Evolutionary conservation across 306 rosid species (phyloP), one percentile per base, ranked within the genome.

Genomic region (Gleditsia sinensis): DNA sequence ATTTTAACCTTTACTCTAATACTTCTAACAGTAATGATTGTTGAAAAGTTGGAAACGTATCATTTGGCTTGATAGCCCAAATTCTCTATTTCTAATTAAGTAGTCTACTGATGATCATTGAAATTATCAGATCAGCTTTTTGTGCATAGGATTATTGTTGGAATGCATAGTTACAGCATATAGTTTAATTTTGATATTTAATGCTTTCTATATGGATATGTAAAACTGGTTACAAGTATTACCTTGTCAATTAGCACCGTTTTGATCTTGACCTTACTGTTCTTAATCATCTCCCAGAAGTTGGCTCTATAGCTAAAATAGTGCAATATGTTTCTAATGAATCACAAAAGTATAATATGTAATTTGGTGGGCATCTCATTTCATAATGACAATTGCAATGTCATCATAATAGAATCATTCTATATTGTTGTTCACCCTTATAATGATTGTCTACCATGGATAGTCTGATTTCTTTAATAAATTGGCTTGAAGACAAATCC

Each of bases 111-210:
- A 49, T 37, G 28, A 39, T 45, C 19, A 3, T 33, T 17, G 61
- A 75, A 25, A 20, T 75, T 45, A 67, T 42, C 30, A 8, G 67
- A 30, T 50, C 42, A 17, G 70, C 23, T 79, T 65, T 20, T 71
- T 34, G 39, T 42, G 7, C 64, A 55, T 28, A 28, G 32, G 32
- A 28, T 79, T 40, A 50, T 69, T 48, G 48, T 59, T 60, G 66
- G 58, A 57, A 30, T 75, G 34, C 50, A 67, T 16, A 34, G 9
- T 75, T 75, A 57, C 56, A 28, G 32, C 32, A 32, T 60, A 46
- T 13, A 48, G 36, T 7, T 11, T 72, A 36, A 11, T 27, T 7
- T 32, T 21, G 32, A 28, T 28, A 28, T 28, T 28, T 28, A n/a
- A n/a, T n/a, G n/a, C n/a, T n/a, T n/a, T n/a, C n/a, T n/a, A n/a